A percentile compares a stretch with the other conserved stretches of the same genome.
These are phyloP conservation scores for Dictyophora rubrovolvata DNA, from an alignment of 768 basidiomycete species.

Conservation along the genomic window DNA sequence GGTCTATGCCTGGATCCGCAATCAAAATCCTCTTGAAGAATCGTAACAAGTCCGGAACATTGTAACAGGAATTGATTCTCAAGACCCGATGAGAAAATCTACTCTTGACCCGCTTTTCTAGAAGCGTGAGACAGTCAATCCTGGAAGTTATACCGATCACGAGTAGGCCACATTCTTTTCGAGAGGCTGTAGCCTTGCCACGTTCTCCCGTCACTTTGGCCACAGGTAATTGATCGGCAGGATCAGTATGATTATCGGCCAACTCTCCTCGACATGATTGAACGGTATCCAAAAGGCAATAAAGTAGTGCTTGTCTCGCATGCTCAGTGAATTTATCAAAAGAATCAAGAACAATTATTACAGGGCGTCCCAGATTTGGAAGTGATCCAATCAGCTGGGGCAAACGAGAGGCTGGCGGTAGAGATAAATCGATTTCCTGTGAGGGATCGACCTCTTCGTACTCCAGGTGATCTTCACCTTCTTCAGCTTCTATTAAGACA, in stretches of 20 bases:
- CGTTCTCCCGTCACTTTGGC: no score
- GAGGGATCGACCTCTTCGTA: conserved; percentile 23
- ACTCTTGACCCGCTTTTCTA: conserved; percentile 97
- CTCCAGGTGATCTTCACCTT: conserved; percentile 24
- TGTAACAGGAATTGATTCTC: conserved; percentile 54
- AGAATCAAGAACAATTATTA: conserved; percentile 76
- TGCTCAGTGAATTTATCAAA: conserved; percentile 92
- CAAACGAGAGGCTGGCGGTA: conserved; percentile 61
- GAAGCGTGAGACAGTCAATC: conserved; percentile 74
- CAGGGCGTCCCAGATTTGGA: conserved; percentile 69
- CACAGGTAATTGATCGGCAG: no score
- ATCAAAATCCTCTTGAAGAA: conserved; percentile 40
- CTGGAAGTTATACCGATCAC: conserved; percentile 83
- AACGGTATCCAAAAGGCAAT: conserved; percentile 90
- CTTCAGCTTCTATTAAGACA: conserved; percentile 23
- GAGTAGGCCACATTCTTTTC: conserved; percentile 46
- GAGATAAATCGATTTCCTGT: conserved; percentile 25
- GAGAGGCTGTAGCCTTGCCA: background rate
- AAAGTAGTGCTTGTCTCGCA: conserved; percentile 84
- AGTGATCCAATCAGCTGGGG: conserved; percentile 66
- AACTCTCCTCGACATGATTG: conserved; percentile 66
- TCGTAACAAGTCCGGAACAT: conserved; percentile 38
- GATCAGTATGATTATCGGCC: background rate
- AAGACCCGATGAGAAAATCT: conserved; percentile 90
- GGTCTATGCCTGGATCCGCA: conserved; percentile 15